Percentiles rank a stretch among this genome's conserved stretches.
Conservation (phyloP, 2,329 filamentous ascomycete species). For the Dendryphion nanum region DNA sequence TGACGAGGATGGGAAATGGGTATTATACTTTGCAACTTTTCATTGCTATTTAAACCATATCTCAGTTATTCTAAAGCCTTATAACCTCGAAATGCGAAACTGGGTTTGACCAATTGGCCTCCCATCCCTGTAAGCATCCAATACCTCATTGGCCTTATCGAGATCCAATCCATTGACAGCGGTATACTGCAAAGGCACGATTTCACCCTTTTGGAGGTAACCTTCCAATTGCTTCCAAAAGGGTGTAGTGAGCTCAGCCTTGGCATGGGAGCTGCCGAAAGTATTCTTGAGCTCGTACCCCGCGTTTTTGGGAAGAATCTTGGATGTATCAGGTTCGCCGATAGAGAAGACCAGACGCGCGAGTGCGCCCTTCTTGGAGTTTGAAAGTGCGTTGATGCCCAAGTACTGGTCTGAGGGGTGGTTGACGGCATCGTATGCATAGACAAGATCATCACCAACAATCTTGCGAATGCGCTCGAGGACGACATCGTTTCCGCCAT, state of each 20-base stretch:
- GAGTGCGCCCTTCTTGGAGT: slow-evolving; percentile 34
- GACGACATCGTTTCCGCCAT: slow-evolving; percentile 32
- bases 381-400: slow-evolving; percentile 37
- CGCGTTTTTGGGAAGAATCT: slow-evolving; percentile 29
- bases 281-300: slow-evolving; percentile 31
- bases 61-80: background rate
- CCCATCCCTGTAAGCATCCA: slow-evolving; percentile 42
- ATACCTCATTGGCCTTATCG: slow-evolving; percentile 36
- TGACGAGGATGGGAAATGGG: too few relatives aligned
- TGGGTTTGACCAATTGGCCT: slow-evolving; percentile 16
- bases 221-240: slow-evolving; percentile 34
- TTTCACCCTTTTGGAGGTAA: slow-evolving; percentile 30
- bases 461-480: slow-evolving; percentile 31
- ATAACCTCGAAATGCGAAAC: slow-evolving; percentile 8
- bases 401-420: slow-evolving; percentile 22
- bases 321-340: slow-evolving; percentile 22
- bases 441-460: slow-evolving; percentile 41
- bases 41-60: background rate
- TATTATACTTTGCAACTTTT: background rate
- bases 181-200: slow-evolving; percentile 29
- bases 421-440: slow-evolving; percentile 40
- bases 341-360: slow-evolving; percentile 20
- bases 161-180: slow-evolving; percentile 8
- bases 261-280: slow-evolving; percentile 21
- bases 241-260: slow-evolving; percentile 23